Conservation (phyloP, 2,329 filamentous ascomycete genomes). For the Fusarium proliferatum region DNA sequence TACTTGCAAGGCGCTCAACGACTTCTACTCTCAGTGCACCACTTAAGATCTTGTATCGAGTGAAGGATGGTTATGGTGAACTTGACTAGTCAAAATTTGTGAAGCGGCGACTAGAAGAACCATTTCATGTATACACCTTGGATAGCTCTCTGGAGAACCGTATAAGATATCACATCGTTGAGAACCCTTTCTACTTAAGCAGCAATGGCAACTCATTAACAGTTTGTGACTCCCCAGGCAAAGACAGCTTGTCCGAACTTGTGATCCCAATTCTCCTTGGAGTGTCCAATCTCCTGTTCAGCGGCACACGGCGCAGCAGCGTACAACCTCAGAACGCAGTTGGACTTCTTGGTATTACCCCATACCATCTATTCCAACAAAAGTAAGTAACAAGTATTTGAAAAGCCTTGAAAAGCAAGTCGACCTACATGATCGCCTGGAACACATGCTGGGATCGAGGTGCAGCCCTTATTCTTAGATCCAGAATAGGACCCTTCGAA, state of each 20-base stretch:
- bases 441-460: not conserved
- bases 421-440: not conserved
- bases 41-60: not conserved
- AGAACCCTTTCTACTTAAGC: accelerated
- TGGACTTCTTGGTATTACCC: not conserved
- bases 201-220: accelerated
- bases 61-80: accelerated
- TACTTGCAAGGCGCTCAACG: slow-evolving; percentile 1
- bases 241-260: not conserved
- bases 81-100: accelerated
- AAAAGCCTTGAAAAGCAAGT: no score
- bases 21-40: slow-evolving; percentile 12
- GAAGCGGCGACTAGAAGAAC: accelerated
- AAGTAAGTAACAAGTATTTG: not conserved
- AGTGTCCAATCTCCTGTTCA: not conserved
- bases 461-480: not conserved
- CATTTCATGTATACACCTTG: not conserved
- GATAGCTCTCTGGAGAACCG: not conserved
- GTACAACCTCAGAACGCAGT: not conserved
- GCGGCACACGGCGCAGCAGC: not conserved
- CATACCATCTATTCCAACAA: not conserved
- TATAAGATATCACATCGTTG: not conserved
- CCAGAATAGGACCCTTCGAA: not conserved
- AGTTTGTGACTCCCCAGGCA: not conserved
- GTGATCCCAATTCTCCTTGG: not conserved